Evolutionary conservation across 2,329 filamentous ascomycete genomes (phyloP).

Genomic region (Xylaria digitata): DNA sequence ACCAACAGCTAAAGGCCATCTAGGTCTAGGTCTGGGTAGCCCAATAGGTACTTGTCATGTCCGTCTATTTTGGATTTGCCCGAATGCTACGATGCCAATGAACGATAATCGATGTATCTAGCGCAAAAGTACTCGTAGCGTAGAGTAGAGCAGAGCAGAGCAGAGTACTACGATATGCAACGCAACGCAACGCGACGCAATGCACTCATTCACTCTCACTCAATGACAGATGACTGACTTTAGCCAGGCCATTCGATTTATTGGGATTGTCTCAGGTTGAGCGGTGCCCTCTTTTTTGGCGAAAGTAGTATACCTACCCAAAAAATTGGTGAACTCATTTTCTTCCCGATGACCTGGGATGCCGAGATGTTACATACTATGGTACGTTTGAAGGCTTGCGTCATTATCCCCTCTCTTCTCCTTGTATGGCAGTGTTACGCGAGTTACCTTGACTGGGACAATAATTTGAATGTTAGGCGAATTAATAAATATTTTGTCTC

Average conservation of each 20-base stretch:
- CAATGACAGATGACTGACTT: constrained; percentile 1
- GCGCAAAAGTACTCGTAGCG: too few relatives aligned
- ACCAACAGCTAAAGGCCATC: background rate
- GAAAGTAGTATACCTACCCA: background rate
- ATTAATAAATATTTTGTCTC: background rate
- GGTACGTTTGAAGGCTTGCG: constrained; percentile 21
- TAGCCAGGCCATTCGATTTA: constrained; percentile 28
- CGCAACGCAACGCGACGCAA: constrained; percentile 19
- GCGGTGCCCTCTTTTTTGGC: background rate
- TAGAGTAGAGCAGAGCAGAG: too few relatives aligned
- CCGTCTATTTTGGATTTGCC: constrained; percentile 22
- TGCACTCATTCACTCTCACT: too few relatives aligned
- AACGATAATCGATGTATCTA: constrained; percentile 5
- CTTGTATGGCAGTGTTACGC: background rate
- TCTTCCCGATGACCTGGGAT: constrained; percentile 35
- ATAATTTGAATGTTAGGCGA: background rate
- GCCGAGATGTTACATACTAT: constrained; percentile 13
- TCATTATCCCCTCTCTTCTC: constrained; percentile 11
- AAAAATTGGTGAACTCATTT: background rate
- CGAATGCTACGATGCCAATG: constrained; percentile 29
- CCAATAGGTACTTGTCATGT: too few relatives aligned
- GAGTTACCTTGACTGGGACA: background rate
- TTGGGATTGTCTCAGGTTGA: constrained; percentile 30
- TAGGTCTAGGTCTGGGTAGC: too few relatives aligned
- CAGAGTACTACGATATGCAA: too few relatives aligned